Percentiles rank a stretch among this genome's conserved stretches.
Evolutionary conservation across 163 green algal genomes (phyloP).

Genomic region (Picocystis sp.): DNA sequence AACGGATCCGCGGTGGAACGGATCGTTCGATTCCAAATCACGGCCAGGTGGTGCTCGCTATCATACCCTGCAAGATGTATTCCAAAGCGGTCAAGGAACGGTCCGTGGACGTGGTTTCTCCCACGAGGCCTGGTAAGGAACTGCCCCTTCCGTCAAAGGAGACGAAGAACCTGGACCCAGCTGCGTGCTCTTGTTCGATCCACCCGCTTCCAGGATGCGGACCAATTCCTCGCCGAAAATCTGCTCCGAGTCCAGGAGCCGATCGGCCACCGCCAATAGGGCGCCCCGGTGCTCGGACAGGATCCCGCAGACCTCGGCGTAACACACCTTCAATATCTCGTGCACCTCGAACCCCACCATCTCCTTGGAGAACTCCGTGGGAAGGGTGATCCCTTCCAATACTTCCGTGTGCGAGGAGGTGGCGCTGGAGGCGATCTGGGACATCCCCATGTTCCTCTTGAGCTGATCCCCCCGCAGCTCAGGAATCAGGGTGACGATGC

Average conservation of each 20-base stretch:
- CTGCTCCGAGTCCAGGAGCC: background rate
- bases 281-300: background rate
- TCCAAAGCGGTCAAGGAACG: too few species aligned
- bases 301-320: background rate
- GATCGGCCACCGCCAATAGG: background rate
- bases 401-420: background rate
- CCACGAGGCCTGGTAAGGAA: too few species aligned
- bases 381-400: slow-evolving; percentile 5
- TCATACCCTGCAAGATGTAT: too few species aligned
- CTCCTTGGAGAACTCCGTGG: slow-evolving; percentile 3
- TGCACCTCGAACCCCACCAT: slow-evolving; percentile 14
- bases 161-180: too few species aligned
- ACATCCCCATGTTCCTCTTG: background rate
- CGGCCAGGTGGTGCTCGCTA: too few species aligned
- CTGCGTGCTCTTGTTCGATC: too few species aligned
- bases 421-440: background rate
- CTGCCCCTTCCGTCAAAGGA: too few species aligned
- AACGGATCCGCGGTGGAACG: too few species aligned
- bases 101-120: too few species aligned
- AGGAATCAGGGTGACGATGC: background rate
- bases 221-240: background rate
- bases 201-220: too few species aligned
- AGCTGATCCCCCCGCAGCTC: background rate
- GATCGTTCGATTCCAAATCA: too few species aligned
- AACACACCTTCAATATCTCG: background rate